A percentile compares a stretch with the other conserved stretches of the same genome.
These are phyloP conservation scores for Botrytis hyacinthi DNA, from an alignment of 2,329 filamentous ascomycete species.

Conservation along the genomic window DNA sequence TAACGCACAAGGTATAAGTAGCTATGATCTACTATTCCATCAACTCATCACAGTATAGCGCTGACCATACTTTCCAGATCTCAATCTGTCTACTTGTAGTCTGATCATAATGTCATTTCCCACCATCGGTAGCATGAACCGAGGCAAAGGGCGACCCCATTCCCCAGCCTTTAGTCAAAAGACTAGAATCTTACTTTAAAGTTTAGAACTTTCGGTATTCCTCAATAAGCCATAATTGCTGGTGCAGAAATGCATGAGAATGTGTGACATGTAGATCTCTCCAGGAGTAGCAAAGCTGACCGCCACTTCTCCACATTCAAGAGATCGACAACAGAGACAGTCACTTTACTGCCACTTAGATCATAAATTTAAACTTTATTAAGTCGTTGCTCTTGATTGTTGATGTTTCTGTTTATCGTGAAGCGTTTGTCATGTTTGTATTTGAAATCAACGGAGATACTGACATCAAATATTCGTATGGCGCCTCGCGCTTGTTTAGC, in stretches of 20 bases:
- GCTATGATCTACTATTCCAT: not conserved
- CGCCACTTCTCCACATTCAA: not conserved
- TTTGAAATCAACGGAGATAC: slow-evolving; percentile 9
- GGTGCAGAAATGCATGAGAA: not conserved
- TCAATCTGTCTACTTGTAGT: not conserved
- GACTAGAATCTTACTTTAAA: not conserved
- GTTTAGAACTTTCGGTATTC: not conserved
- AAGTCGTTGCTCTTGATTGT: not conserved
- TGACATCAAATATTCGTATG: not conserved
- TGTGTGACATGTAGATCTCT: not conserved
- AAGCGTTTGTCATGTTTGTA: not conserved
- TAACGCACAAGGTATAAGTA: not conserved
- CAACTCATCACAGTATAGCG: not conserved
- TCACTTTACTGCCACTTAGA: not conserved
- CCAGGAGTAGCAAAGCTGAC: not conserved
- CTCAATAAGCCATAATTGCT: not conserved
- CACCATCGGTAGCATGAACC: not conserved
- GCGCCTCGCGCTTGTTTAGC: not conserved
- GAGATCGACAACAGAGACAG: not conserved
- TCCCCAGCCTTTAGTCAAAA: not conserved
- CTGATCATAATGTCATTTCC: not conserved
- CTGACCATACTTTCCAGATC: not conserved
- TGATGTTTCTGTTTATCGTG: not conserved
- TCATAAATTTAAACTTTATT: not conserved
- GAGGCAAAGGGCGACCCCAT: not conserved